A percentile compares a stretch with the other conserved stretches of the same genome.
Conservation (phyloP, 805 yeast species). For the Kockiozyma suomiensis region DNA sequence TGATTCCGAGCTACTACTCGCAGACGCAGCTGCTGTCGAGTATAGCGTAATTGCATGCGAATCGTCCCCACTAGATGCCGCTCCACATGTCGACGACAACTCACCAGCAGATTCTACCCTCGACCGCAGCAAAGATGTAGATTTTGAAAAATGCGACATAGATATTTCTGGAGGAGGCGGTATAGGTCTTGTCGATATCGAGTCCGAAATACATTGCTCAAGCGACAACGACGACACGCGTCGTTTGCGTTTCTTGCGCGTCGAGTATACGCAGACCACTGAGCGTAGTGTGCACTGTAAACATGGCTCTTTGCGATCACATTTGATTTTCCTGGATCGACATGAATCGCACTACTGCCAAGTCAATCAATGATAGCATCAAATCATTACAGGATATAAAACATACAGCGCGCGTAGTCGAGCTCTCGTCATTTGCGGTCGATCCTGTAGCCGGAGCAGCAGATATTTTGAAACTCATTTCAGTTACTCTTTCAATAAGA, state of each 20-base stretch:
- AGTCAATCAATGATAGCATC: background rate
- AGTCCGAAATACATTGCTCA: too few relatives aligned
- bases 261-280: constrained; percentile 27
- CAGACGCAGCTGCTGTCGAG: too few relatives aligned
- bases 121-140: too few relatives aligned
- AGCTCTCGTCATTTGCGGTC: constrained; percentile 7
- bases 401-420: constrained; percentile 21
- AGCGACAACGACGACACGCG: too few relatives aligned
- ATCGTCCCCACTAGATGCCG: too few relatives aligned
- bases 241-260: constrained; percentile 29
- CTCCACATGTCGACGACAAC: too few relatives aligned
- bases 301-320: constrained; percentile 30
- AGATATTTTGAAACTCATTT: background rate
- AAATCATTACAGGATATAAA: background rate
- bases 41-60: too few relatives aligned
- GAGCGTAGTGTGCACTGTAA: constrained; percentile 27
- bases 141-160: too few relatives aligned
- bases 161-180: too few relatives aligned
- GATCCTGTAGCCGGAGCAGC: constrained; percentile 1
- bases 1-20: background rate
- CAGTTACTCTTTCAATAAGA: too few relatives aligned
- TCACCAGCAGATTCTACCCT: too few relatives aligned
- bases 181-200: too few relatives aligned
- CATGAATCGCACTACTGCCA: constrained; percentile 25
- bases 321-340: constrained; percentile 28